phyloP scores from a whole-genome alignment of 768 basidiomycete species.

The Leucosporidium yakuticum region DNA sequence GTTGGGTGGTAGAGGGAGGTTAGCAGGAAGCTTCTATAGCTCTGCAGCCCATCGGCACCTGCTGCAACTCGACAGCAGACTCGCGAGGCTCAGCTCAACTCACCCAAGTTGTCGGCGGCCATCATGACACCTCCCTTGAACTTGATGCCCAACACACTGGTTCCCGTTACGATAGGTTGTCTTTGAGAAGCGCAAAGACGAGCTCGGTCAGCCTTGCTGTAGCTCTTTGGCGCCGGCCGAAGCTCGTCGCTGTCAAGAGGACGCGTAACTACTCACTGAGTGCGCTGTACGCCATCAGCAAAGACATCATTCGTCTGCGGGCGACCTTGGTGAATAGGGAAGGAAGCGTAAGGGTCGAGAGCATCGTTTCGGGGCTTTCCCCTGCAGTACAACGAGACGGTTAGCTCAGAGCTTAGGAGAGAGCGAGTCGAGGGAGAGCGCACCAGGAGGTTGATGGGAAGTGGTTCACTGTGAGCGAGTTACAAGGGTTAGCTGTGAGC shows the following conservation, averaged over 20 bases:
- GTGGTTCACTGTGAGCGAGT: conserved; percentile 17
- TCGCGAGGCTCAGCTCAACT: neutral
- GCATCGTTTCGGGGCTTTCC: conserved; percentile 56
- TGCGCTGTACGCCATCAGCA: conserved; percentile 64
- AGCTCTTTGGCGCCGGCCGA: neutral
- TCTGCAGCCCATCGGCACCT: too few species aligned
- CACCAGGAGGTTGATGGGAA: conserved; percentile 32
- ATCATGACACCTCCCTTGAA: conserved; percentile 97
- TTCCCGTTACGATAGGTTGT: conserved; percentile 92
- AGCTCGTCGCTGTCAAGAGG: neutral
- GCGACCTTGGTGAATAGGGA: conserved; percentile 63
- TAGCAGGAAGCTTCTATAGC: neutral
- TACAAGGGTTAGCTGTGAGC: too few species aligned
- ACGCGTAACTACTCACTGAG: conserved; percentile 55
- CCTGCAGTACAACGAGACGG: conserved; percentile 15
- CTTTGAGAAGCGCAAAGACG: neutral
- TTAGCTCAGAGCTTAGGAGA: neutral
- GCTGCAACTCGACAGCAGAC: too few species aligned
- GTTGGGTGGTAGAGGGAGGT: neutral
- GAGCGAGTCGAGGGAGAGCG: neutral
- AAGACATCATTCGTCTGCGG: conserved; percentile 53
- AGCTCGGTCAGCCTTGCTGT: neutral
- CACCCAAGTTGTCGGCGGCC: conserved; percentile 95
- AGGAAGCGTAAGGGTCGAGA: conserved; percentile 68
- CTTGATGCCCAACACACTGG: conserved; percentile 88